Percentiles rank a stretch among this genome's conserved stretches.
phyloP scores from a whole-genome alignment of 2,329 filamentous ascomycete genomes.

The Ambrosiella cleistominuta region DNA sequence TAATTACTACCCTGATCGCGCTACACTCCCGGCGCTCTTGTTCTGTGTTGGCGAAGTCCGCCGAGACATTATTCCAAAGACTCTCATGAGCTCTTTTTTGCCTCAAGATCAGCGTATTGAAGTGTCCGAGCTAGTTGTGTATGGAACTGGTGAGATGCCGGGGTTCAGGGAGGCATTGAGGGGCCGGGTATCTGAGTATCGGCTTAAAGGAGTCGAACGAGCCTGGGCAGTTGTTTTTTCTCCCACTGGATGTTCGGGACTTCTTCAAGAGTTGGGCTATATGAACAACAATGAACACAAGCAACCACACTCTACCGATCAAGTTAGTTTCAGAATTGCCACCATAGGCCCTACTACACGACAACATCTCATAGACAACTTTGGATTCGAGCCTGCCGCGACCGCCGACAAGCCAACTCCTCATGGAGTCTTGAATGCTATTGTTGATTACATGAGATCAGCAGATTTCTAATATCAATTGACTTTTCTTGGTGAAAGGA shows the following conservation, averaged over 20 bases:
- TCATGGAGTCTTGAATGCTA: slow-evolving; percentile 56
- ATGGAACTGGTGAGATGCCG: slow-evolving; percentile 68
- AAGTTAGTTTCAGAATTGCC: slow-evolving; percentile 41
- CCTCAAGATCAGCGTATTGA: slow-evolving; percentile 33
- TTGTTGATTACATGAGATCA: slow-evolving; percentile 24
- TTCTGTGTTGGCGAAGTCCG: slow-evolving; percentile 85
- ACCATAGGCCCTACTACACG: slow-evolving; percentile 90
- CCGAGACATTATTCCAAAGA: slow-evolving; percentile 75
- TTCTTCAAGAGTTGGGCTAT: slow-evolving; percentile 37
- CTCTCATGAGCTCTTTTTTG: slow-evolving; percentile 43
- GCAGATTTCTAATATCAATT: background rate
- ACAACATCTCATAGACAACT: slow-evolving; percentile 48
- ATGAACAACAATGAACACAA: slow-evolving; percentile 24
- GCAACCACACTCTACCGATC: slow-evolving; percentile 9
- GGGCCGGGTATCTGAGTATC: slow-evolving; percentile 39
- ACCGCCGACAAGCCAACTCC: slow-evolving; percentile 70
- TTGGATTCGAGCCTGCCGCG: slow-evolving; percentile 55
- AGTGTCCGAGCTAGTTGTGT: slow-evolving; percentile 69
- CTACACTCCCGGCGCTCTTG: slow-evolving; percentile 45
- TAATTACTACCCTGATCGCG: slow-evolving; percentile 27
- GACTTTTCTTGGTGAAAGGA: background rate
- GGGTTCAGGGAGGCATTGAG: slow-evolving; percentile 56
- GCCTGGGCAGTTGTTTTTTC: slow-evolving; percentile 35
- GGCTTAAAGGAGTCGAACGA: slow-evolving; percentile 39
- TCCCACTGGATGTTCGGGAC: slow-evolving; percentile 45